Percentiles rank a stretch among this genome's conserved stretches.
Evolutionary conservation across 179 eudicot species (phyloP).

Genomic region (Beta lomatogona): DNA sequence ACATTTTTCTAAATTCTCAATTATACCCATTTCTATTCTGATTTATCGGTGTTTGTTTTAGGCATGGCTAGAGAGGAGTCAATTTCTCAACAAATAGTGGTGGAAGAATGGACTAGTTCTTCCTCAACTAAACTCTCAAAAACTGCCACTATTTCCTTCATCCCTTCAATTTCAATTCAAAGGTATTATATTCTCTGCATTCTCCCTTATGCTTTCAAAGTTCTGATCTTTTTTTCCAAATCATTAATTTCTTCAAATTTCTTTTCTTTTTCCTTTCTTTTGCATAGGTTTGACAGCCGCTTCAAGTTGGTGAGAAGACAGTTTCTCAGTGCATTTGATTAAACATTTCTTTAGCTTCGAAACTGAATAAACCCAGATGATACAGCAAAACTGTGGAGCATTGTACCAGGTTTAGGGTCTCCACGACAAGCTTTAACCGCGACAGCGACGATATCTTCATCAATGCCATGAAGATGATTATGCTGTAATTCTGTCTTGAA

Average conservation of each 20-base stretch:
- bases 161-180: slow-evolving; percentile 29
- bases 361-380: too few relatives aligned
- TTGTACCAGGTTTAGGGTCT: too few relatives aligned
- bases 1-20: not conserved
- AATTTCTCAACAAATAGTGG: slow-evolving; percentile 7
- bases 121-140: slow-evolving; percentile 55
- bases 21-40: too few relatives aligned
- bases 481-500: too few relatives aligned
- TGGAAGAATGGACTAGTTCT: slow-evolving; percentile 82
- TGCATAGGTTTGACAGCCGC: slow-evolving; percentile 47
- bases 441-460: not conserved
- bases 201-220: not conserved
- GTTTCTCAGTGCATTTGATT: too few relatives aligned
- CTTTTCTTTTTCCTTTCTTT: not conserved
- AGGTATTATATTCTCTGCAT: slow-evolving; percentile 21
- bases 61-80: not conserved
- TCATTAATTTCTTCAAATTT: too few relatives aligned
- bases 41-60: too few relatives aligned
- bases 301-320: slow-evolving; percentile 46
- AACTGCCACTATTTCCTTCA: slow-evolving; percentile 59
- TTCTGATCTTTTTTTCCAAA: not conserved
- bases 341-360: too few relatives aligned
- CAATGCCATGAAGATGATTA: too few relatives aligned
- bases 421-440: too few relatives aligned
- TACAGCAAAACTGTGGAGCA: too few relatives aligned